phyloP scores from a whole-genome alignment of 1,284 basidiomycete species.

The Volvariella volvacea region DNA sequence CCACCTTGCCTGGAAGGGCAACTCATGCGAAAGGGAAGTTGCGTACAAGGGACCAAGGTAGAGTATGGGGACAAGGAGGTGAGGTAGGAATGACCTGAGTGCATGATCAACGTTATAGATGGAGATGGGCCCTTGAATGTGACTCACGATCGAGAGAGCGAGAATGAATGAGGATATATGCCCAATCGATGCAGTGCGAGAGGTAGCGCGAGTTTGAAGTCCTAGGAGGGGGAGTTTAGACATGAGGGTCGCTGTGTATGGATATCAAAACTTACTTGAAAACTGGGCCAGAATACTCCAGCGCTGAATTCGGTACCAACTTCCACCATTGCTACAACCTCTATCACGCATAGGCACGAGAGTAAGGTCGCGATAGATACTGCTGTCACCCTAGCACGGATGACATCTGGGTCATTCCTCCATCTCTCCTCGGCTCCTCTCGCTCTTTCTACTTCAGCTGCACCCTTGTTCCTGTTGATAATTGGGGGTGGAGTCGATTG shows the following conservation, averaged over 20 bases:
- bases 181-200: conserved; percentile 7
- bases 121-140: no score
- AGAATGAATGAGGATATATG: conserved; percentile 13
- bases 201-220: conserved; percentile 1
- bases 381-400: conserved; percentile 57
- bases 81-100: conserved; percentile 35
- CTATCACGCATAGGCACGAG: conserved; percentile 40
- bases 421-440: conserved; percentile 27
- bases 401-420: conserved; percentile 72
- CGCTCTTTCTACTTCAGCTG: conserved; percentile 8
- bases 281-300: no score
- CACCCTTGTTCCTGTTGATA: not conserved
- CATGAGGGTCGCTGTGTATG: no score
- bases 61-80: conserved; percentile 71
- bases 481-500: no score
- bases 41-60: conserved; percentile 82
- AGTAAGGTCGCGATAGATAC: conserved; percentile 50
- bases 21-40: conserved; percentile 41
- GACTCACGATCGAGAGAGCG: no score
- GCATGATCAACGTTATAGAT: conserved; percentile 4
- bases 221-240: not conserved
- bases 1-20: conserved; percentile 63
- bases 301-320: conserved; percentile 9
- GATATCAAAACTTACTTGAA: no score
- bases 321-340: conserved; percentile 24